Evolutionary conservation across 1,139 yeast species (phyloP), one percentile per base, ranked within the genome.

Genomic region (Pichia sp.): DNA sequence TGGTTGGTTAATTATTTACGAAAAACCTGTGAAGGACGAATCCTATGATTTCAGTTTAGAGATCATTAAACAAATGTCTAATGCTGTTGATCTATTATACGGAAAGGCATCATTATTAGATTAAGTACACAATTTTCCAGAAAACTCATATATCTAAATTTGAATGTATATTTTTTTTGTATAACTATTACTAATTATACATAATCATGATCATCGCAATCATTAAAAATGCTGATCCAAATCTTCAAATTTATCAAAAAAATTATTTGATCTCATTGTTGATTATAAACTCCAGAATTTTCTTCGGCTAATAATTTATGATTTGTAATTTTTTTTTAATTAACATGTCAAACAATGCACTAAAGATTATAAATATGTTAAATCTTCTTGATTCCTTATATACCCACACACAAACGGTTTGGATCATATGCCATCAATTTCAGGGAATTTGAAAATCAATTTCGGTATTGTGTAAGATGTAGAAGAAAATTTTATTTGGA

Each of bases 1-100:
- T 62, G 98, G 98, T 6, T 92, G 97, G 96, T 76, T 92, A 56
- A 82, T 89, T 55, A 80, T 92, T 48, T 92, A 87, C 60, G 95
- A 87, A 51, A 87, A 90, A 60, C 96, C 96, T 40, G 80, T 78
- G 61, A 79, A 81, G 51, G 97, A 92, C 64, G 87, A 89, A 36
- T 82, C 95, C 39, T 94, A 92, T 61, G 95, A 85, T 53, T 81
- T 92, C 41, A 86, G 95, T 34, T 76, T 92, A 54, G 95, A 86
- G 48, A 78, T 95, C 57, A 80, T 94, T 46, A 86, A 85, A 63
- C 86, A 87, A 60, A 81, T 92, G 79, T 83, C 94, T 30, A 78
- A 71, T 50, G 97, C 84, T 30, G 97, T 92, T 28, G 98, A 94
- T 58, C 74, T 89, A 56, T 73, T 94, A 57, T 92, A 89, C 58